Conservation (phyloP, 352 stramenopile genomes). For the Globisporangium iwayamae region DNA sequence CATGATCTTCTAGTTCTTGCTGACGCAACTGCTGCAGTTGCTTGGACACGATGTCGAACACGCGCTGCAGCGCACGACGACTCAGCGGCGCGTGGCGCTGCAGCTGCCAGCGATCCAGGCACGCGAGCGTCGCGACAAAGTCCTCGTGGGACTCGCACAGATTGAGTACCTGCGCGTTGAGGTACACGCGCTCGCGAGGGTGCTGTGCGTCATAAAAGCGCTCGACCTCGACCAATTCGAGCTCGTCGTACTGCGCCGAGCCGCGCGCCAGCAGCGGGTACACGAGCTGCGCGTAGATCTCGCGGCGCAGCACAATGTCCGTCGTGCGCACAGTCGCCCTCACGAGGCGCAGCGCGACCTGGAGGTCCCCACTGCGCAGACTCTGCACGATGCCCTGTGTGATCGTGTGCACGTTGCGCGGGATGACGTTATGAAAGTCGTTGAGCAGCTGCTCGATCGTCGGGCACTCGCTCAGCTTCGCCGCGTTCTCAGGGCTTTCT, state of each 20-base stretch:
- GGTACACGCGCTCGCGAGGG: constrained; percentile 24
- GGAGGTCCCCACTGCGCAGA: constrained; percentile 44
- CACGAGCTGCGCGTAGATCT: constrained; percentile 62
- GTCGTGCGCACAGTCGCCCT: constrained; percentile 36
- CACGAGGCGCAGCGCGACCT: constrained; percentile 42
- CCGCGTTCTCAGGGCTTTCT: constrained; percentile 13
- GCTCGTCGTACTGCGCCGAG: constrained; percentile 27
- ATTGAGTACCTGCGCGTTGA: constrained; percentile 66
- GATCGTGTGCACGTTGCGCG: constrained; percentile 43
- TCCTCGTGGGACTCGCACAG: constrained; percentile 66
- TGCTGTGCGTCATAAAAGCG: constrained; percentile 58
- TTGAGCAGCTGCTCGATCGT: constrained; percentile 54
- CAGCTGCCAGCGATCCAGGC: constrained; percentile 57
- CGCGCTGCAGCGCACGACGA: constrained; percentile 39
- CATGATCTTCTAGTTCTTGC: constrained; percentile 2
- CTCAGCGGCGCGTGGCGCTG: constrained; percentile 38
- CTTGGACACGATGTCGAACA: constrained; percentile 59
- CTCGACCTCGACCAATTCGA: constrained; percentile 50
- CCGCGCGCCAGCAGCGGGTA: constrained; percentile 52
- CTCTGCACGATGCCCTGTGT: constrained; percentile 46
- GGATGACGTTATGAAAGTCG: constrained; percentile 54
- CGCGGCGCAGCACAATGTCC: constrained; percentile 37
- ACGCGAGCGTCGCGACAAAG: constrained; percentile 51
- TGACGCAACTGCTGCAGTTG: constrained; percentile 39
- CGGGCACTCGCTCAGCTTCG: constrained; percentile 36